Base-by-base conservation (phyloP, 2,329 filamentous ascomycete genomes). In the Decorospora gaudefroyi region DNA sequence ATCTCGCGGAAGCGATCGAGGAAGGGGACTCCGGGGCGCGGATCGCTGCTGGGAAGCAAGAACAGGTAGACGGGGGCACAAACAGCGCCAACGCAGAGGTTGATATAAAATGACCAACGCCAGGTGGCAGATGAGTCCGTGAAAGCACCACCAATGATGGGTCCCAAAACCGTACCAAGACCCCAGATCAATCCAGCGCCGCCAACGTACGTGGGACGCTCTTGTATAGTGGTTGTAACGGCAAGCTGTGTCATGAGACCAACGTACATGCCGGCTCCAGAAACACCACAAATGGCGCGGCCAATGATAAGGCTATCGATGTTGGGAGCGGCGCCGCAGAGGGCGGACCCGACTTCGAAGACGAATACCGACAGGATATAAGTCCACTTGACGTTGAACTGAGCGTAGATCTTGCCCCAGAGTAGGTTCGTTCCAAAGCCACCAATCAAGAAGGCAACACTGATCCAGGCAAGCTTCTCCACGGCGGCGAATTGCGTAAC, bases 301-400 rank as follows among this genome's bases (percentile, higher is more conserved):
- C 76, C 76, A 10, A 76, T 56, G 22, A 68, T 64, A 27, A 63
- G 19, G 11, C 57, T 47, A 11, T 58, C 47, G 32, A 69, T 66
- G 19, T 34, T 44, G 3, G 50, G 60, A 10, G 63, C 61, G 12
- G 51, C 49, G 26, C 61, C 64, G 43, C 56, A 63, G 7, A 69
- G 33, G 7, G 62, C 59, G 9, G 53, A 60, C 10, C 61, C 66
- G 19, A 51, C 59, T 42, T 59, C 46, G 42, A 72, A 70, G 15
- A 70, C 40, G 12, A 65, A 4, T 10, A 55, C 23, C 16, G 32
- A 22, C 3, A 16, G 10, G 21, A 72, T 48, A 36, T 64, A 71
- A 2, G 76, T 45, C 62, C 60, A 71, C 54, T 78, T 78, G 15
- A 66, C 63, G 34, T 76, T 65, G 53, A 77, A 77, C 2, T 67